phyloP scores from a whole-genome alignment of 2,329 filamentous ascomycete genomes.

The Microsporum canis region DNA sequence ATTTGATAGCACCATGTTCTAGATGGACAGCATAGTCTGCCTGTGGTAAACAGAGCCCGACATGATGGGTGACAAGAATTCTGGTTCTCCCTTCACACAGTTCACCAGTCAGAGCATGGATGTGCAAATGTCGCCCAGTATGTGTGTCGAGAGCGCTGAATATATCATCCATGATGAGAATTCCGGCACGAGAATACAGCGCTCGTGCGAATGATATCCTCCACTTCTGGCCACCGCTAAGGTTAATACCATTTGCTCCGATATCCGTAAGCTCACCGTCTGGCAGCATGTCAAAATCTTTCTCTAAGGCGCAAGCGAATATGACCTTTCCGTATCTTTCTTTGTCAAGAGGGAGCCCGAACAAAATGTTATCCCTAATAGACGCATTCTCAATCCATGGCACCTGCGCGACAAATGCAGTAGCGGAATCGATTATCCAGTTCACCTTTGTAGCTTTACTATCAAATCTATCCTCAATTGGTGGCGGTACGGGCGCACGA shows the following conservation, averaged over 20 bases:
- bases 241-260: constrained; percentile 71
- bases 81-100: constrained; percentile 59
- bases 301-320: constrained; percentile 59
- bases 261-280: constrained; percentile 74
- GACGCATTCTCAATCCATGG: constrained; percentile 79
- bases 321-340: constrained; percentile 61
- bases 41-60: constrained; percentile 56
- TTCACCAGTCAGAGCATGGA: constrained; percentile 61
- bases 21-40: constrained; percentile 66
- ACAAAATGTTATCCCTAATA: constrained; percentile 67
- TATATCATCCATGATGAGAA: constrained; percentile 70
- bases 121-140: constrained; percentile 67
- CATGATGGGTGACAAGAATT: constrained; percentile 71
- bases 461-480: constrained; percentile 48
- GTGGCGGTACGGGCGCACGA: constrained; percentile 39
- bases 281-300: constrained; percentile 63
- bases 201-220: constrained; percentile 68
- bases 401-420: constrained; percentile 68
- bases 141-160: constrained; percentile 73
- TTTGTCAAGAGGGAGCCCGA: constrained; percentile 58
- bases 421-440: constrained; percentile 58
- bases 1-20: constrained; percentile 53
- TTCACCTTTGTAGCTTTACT: constrained; percentile 47
- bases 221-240: constrained; percentile 77
- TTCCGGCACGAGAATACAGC: constrained; percentile 65